Percentiles rank a stretch among this genome's conserved stretches.
phyloP scores from a whole-genome alignment of 2,329 filamentous ascomycete species.

The Ophiostoma pallidulum region DNA sequence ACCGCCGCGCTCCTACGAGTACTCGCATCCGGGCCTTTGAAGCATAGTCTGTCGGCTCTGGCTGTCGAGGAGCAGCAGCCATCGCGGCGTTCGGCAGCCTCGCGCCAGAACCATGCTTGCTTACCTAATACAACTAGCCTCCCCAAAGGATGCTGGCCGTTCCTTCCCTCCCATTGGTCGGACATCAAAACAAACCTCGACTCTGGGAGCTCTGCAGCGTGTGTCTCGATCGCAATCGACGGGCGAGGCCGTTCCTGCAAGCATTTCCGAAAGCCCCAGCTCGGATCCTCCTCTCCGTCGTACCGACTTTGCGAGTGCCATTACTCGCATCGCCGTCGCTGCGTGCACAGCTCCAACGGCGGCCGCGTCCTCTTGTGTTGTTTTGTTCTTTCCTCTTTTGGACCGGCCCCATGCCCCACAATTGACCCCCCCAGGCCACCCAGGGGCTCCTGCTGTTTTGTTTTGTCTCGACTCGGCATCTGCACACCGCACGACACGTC shows the following conservation, averaged over 20 bases:
- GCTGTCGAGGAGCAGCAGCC: too few relatives aligned
- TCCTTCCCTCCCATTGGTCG: constrained; percentile 8
- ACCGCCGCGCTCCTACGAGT: too few relatives aligned
- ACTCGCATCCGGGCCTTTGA: too few relatives aligned
- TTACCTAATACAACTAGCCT: neutral
- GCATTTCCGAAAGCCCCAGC: too few relatives aligned
- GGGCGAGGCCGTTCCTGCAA: too few relatives aligned
- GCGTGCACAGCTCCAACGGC: neutral
- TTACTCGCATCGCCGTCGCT: neutral
- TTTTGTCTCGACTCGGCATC: constrained; percentile 8
- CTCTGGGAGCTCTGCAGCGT: neutral
- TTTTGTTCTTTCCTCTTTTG: constrained; percentile 12
- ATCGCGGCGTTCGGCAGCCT: neutral
- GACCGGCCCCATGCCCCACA: constrained; percentile 8
- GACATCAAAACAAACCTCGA: constrained; percentile 8
- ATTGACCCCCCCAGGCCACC: neutral
- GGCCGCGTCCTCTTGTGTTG: neutral
- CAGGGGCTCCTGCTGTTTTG: constrained; percentile 7
- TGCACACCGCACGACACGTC: constrained; percentile 3
- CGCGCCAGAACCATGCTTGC: neutral
- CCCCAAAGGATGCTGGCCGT: neutral
- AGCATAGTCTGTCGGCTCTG: too few relatives aligned
- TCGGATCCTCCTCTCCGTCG: neutral
- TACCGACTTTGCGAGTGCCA: too few relatives aligned
- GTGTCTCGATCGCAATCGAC: too few relatives aligned